A percentile compares a stretch with the other conserved stretches of the same genome.
These are phyloP conservation scores for Combretum micranthum DNA, from an alignment of 345 rosid species.

Conservation along the genomic window DNA sequence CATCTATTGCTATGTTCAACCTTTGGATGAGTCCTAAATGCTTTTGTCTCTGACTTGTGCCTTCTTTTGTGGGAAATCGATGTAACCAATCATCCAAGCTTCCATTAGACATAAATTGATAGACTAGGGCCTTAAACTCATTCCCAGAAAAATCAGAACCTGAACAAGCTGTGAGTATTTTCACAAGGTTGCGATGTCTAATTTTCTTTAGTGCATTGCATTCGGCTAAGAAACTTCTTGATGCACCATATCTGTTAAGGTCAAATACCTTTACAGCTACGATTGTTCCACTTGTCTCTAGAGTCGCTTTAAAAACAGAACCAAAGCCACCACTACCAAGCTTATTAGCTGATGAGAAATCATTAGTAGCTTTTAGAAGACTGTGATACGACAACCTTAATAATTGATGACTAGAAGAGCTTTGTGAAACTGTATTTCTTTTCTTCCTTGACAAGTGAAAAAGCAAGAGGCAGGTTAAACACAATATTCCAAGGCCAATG, in stretches of 20 bases:
- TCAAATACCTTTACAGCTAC: constrained; percentile 1
- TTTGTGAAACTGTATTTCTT: background rate
- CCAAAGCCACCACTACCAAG: background rate
- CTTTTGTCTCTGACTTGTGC: no score
- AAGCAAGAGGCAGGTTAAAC: background rate
- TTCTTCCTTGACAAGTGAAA: background rate
- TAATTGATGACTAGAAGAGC: background rate
- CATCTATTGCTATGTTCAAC: no score
- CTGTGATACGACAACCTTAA: constrained; percentile 1
- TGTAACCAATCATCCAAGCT: no score
- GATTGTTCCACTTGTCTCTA: background rate
- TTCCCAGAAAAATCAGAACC: background rate
- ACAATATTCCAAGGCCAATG: background rate
- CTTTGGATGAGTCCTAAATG: no score
- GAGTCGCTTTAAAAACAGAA: background rate
- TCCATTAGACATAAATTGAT: no score
- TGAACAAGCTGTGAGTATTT: background rate
- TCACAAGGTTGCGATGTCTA: constrained; percentile 7
- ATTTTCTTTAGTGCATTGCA: background rate
- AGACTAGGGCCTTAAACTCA: constrained; percentile 8
- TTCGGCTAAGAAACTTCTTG: constrained; percentile 7
- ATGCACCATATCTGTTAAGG: background rate
- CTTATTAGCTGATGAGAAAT: background rate
- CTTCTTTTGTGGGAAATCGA: no score
- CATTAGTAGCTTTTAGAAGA: constrained; percentile 8